Evolutionary conservation across 2,329 filamentous ascomycete genomes (phyloP), one percentile per base, ranked within the genome.

Genomic region (Talaromyces sp.): DNA sequence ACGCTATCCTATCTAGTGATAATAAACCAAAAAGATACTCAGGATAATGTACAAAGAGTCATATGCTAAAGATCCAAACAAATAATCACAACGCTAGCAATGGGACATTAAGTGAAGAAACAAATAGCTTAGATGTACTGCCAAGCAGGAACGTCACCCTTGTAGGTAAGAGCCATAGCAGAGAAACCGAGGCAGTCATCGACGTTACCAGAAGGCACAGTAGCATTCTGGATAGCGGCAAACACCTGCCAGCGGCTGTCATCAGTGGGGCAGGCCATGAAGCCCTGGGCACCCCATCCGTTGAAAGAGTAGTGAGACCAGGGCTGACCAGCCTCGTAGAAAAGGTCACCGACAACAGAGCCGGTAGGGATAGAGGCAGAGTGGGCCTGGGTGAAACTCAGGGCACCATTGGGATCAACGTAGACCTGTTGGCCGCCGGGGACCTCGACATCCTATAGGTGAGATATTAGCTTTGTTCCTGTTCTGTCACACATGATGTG

Each of bases 391-490:
- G 84, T 84, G 72, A 82, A 88, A 52, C 76, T 76, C 50, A 88
- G 67, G 9, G 77, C 72, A 5, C 85, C 86, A 22, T 76, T 68
- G 3, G 79, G 73, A 3, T 71, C 74, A 51, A 88, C 76, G 67
- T 83, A 88, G 61, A 86, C 76, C 52, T 77, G 70, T 62, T 89
- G 85, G 22, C 86, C 86, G 24, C 85, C 85, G 4, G 85, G 84
- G 4, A 87, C 85, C 27, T 77, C 65, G 29, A 83, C 79, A 30
- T 74, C 71, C 65, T 82, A 49, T 41, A 17, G 7, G 13, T 19
- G 22, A 20, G n/a, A 24, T 32, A 20, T 51, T 54, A 52, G 56
- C 39, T 30, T 71, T 43, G n/a, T 41, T 32, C 8, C 3, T 10
- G 13, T 44, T 20, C 24, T 49, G 35, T 47, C 17, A 24, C 24